Evolutionary conservation across 164 flowering plant genomes (phyloP).

Genomic region (Magnolia changhungtana): DNA sequence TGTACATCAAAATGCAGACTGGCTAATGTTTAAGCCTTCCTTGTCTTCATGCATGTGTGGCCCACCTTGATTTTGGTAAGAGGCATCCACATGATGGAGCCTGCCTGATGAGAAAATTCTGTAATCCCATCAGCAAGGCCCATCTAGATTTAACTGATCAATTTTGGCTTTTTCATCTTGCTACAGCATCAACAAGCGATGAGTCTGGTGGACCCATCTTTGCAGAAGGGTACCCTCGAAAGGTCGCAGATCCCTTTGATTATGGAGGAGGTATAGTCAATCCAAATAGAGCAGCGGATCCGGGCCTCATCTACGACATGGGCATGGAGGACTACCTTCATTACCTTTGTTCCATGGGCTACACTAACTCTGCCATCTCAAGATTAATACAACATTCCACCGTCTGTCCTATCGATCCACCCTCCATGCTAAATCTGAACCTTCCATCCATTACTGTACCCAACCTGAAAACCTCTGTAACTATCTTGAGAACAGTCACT

Average conservation of each 20-base stretch:
- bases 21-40: background rate
- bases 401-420: slow-evolving; percentile 12
- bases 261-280: slow-evolving; percentile 36
- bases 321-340: slow-evolving; percentile 24
- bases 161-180: background rate
- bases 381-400: slow-evolving; percentile 13
- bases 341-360: slow-evolving; percentile 38
- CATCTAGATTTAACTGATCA: too few relatives aligned
- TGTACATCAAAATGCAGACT: background rate
- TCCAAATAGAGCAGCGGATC: slow-evolving; percentile 40
- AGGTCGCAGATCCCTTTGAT: slow-evolving; percentile 37
- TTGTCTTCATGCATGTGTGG: background rate
- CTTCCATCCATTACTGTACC: slow-evolving; percentile 50
- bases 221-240: slow-evolving; percentile 2
- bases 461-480: slow-evolving; percentile 27
- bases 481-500: too few relatives aligned
- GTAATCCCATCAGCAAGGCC: too few relatives aligned
- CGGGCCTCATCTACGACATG: slow-evolving; percentile 41
- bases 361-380: slow-evolving; percentile 17
- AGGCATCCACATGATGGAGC: too few relatives aligned
- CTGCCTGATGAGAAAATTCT: too few relatives aligned
- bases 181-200: background rate
- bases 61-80: too few relatives aligned
- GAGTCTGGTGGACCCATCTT: background rate
- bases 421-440: slow-evolving; percentile 28